Evolutionary conservation across 768 basidiomycete species (phyloP), one percentile per base, ranked within the genome.

Genomic region (Lanmaoa rubissima): DNA sequence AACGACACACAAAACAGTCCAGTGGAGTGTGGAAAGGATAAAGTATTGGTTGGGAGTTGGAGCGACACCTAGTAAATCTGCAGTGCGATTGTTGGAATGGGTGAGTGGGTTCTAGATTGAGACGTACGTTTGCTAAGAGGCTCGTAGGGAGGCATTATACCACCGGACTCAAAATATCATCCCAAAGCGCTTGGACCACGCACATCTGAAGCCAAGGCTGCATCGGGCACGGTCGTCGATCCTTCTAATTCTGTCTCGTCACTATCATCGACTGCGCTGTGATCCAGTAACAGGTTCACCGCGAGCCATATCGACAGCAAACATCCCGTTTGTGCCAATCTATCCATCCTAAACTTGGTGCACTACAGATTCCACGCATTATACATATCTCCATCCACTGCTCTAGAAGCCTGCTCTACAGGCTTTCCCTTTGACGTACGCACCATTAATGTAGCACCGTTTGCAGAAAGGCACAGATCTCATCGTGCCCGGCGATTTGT

Each of bases 21-120:
- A 87, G 63, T 98, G 95, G 94, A 94, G 93, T 71, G 86, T 88
- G 26, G 87, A 91, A 64, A 84, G 96, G 69, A 92, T 98, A 70
- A 80, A 81, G 56, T 93, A 91, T 67, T 98, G 96, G 96, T 72
- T 98, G 39, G 80, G 80, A 35, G 83, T 88, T 17, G 95, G 94
- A 0, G 96, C 96, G 35, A 71, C 82, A 57, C 96, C 96, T 1
- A 88, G 84, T 44, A 85, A 86, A 66, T 79, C 87, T 7, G 92
- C 90, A 5, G 82, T 87, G 40, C 86, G 80, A 64, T 66, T 98
- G 61, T 73, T 98, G 66, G 85, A 89, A 68, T 76, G 86, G 79
- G 96, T 94, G 65, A 66, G 59, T 48, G 11, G 17, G 45, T 39
- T 26, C 50, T 39, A n/a, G 24, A 31, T 41, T 7, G 28, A 41